These are phyloP conservation scores for Plectosphaerella sp. DNA, from an alignment of 2,329 filamentous ascomycete species.

Conservation along the genomic window DNA sequence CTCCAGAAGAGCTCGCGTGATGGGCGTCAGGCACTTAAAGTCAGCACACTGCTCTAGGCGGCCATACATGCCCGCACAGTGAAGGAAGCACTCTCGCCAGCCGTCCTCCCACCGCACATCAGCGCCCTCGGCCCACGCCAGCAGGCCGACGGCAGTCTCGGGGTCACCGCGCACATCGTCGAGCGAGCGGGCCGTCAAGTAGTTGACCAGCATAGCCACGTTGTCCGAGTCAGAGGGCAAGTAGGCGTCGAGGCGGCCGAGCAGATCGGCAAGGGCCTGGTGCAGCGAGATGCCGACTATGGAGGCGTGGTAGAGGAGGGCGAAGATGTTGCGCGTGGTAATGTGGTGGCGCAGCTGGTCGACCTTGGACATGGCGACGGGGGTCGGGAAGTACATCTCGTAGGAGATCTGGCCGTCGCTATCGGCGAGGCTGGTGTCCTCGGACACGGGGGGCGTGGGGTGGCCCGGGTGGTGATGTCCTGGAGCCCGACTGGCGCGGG, in stretches of 20 bases:
- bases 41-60: constrained; percentile 49
- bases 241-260: constrained; percentile 54
- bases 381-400: constrained; percentile 60
- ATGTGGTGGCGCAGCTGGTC: constrained; percentile 55
- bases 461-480: constrained; percentile 22
- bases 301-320: constrained; percentile 58
- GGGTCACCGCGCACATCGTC: constrained; percentile 61
- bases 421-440: constrained; percentile 35
- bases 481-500: constrained; percentile 7
- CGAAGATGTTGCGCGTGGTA: constrained; percentile 66
- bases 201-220: constrained; percentile 56
- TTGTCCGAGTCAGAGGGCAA: constrained; percentile 53
- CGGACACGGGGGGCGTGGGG: constrained; percentile 39
- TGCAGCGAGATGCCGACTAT: constrained; percentile 61
- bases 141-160: constrained; percentile 53
- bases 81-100: constrained; percentile 63
- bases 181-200: constrained; percentile 53
- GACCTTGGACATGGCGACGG: constrained; percentile 38
- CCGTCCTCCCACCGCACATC: constrained; percentile 61
- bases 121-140: constrained; percentile 62
- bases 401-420: constrained; percentile 53
- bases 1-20: constrained; percentile 60
- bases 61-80: constrained; percentile 60
- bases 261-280: constrained; percentile 59
- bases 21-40: constrained; percentile 54